Evolutionary conservation across 768 basidiomycete genomes (phyloP), one percentile per base, ranked within the genome.

Genomic region (Dentipellis fragilis): DNA sequence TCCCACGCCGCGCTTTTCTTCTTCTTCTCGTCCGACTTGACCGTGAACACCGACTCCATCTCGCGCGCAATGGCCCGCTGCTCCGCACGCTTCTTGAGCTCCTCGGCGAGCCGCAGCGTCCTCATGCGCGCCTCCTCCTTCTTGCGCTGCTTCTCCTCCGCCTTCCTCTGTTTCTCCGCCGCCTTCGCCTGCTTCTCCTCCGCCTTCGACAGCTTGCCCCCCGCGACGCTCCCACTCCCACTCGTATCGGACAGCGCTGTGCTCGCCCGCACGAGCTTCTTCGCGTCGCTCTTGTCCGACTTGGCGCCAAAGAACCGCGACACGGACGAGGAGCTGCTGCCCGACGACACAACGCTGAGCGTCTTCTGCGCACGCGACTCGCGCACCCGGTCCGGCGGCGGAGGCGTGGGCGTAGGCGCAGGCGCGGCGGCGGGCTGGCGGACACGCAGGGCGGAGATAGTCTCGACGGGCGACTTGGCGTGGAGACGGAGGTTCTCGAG

Each of bases 121-220:
- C 66, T 71, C 54, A 70, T 70, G 36, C 70, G 68, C 49, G 70
- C 65, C 52, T 73, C 68, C 10, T 73, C 72, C 62, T 73, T 73
- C 65, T 72, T 79, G 54, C 67, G 67, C 59, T 61, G 64, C 65
- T 75, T 80, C 60, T 70, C 66, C 56, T 78, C 79, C 45, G 65
- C 63, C 56, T 62, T 63, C 47, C 56, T 45, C 49, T 19, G 23
- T 54, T 58, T 60, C 49, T 36, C n/a, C 29, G 29, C 29, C 29
- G 29, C 29, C 29, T 29, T 29, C 3, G 29, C 29, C 29, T 29
- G 29, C 29, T 29, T 29, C 49, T 57, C 42, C 39, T 58, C 51
- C 34, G 49, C 17, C 6, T 21, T n/a, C 14, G 39, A 38, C 39
- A 23, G 3, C 34, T n/a, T 17, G 45, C 47, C 48, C 29, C 29